A percentile compares a stretch with the other conserved stretches of the same genome.
Conservation (phyloP, 148 eudicot genomes). For the Rheum nobile region DNA sequence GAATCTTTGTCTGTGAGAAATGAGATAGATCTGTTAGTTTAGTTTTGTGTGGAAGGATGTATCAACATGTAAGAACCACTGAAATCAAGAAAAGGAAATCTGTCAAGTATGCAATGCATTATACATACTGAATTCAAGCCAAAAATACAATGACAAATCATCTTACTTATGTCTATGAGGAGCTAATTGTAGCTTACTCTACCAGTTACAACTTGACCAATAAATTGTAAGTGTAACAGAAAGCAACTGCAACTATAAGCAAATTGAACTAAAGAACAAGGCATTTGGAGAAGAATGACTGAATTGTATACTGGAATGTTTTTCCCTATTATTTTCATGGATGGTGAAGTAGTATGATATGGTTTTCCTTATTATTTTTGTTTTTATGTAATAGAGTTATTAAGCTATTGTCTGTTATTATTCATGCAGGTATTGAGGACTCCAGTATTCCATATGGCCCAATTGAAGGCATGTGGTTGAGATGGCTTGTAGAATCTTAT, state of each 20-base stretch:
- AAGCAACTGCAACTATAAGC: background rate
- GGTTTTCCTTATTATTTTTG: background rate
- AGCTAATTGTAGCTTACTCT: background rate
- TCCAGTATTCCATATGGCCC: constrained; percentile 67
- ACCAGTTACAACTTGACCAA: background rate
- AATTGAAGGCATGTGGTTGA: constrained; percentile 40
- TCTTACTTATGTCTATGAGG: background rate
- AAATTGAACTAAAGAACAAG: background rate
- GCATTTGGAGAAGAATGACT: no score
- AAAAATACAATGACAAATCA: no score
- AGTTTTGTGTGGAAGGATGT: background rate
- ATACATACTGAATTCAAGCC: background rate
- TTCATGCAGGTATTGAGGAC: constrained; percentile 59
- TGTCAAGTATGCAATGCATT: background rate
- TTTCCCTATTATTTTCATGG: no score
- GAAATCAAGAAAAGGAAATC: background rate
- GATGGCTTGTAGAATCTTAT: background rate
- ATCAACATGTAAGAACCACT: background rate
- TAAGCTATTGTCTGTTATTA: background rate
- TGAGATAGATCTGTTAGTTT: background rate
- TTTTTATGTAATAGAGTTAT: background rate
- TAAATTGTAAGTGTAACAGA: no score
- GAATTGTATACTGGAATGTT: background rate
- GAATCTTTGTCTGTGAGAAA: background rate
- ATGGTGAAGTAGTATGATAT: background rate